A percentile compares a stretch with the other conserved stretches of the same genome.
phyloP scores from a whole-genome alignment of 1,139 yeast genomes.

The Saccharomycopsis crataegensis region DNA sequence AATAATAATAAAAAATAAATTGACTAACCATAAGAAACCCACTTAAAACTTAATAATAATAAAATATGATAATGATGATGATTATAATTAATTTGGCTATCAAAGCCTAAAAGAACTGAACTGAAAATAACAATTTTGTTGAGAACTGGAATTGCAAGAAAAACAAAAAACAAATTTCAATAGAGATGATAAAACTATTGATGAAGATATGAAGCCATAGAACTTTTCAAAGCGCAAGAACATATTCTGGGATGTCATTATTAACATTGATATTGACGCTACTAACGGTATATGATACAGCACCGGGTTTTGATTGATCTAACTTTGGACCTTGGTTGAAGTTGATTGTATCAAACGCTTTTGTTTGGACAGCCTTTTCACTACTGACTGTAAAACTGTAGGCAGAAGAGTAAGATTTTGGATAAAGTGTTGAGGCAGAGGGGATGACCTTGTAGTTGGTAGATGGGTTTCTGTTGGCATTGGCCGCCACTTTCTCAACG shows the following conservation, averaged over 20 bases:
- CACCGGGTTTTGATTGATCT: background rate
- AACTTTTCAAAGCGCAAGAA: slow-evolving; percentile 1
- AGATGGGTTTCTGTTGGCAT: background rate
- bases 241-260: slow-evolving; percentile 9
- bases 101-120: too few relatives aligned
- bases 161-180: too few relatives aligned
- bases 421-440: slow-evolving; percentile 5
- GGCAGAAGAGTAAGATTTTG: slow-evolving; percentile 2
- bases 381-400: background rate
- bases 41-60: background rate
- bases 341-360: slow-evolving; percentile 5
- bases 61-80: background rate
- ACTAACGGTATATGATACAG: background rate
- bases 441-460: slow-evolving; percentile 1
- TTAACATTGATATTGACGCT: background rate
- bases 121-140: background rate
- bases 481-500: slow-evolving; percentile 2
- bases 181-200: background rate
- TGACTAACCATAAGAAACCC: too few relatives aligned
- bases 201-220: background rate
- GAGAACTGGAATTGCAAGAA: too few relatives aligned
- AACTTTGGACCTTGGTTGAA: background rate
- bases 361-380: background rate
- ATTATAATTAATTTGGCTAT: background rate
- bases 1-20: background rate